A percentile compares a stretch with the other conserved stretches of the same genome.
Evolutionary conservation across 176 grass and related monocot genomes (phyloP).

Genomic region (Saccharum spontaneum): DNA sequence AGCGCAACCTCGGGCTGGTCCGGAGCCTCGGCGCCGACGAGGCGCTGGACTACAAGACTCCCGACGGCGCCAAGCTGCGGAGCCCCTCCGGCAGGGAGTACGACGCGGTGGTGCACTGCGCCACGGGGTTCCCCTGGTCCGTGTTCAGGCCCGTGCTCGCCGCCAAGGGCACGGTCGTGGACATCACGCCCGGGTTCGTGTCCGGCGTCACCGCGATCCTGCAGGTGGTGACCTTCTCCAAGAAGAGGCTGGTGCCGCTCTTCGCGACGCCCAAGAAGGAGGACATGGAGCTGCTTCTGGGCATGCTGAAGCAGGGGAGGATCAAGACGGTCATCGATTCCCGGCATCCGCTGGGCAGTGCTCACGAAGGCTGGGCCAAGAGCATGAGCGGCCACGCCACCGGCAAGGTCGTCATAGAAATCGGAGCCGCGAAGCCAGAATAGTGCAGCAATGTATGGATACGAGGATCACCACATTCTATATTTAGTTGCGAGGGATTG

Average conservation of each 20-base stretch:
- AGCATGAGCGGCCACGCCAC: slow-evolving; percentile 74
- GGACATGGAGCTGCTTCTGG: slow-evolving; percentile 65
- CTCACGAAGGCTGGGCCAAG: slow-evolving; percentile 67
- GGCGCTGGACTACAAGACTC: slow-evolving; percentile 75
- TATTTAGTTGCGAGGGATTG: too few species aligned
- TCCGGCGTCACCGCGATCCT: slow-evolving; percentile 30
- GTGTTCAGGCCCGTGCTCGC: slow-evolving; percentile 51
- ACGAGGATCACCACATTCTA: too few species aligned
- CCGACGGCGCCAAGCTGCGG: slow-evolving; percentile 53
- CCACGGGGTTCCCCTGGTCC: slow-evolving; percentile 50
- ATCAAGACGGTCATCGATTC: slow-evolving; percentile 64
- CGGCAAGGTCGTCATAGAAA: slow-evolving; percentile 76
- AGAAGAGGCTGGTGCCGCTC: slow-evolving; percentile 67
- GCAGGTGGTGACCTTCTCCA: slow-evolving; percentile 61
- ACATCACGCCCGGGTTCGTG: slow-evolving; percentile 48
- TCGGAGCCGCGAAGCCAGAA: slow-evolving; percentile 19
- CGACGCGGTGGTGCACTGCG: slow-evolving; percentile 71
- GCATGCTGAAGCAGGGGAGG: slow-evolving; percentile 53
- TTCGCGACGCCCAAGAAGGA: slow-evolving; percentile 40
- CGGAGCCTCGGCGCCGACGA: slow-evolving; percentile 55
- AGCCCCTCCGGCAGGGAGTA: slow-evolving; percentile 58
- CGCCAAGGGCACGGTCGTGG: slow-evolving; percentile 38
- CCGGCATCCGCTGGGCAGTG: slow-evolving; percentile 41
- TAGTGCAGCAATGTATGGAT: not conserved
- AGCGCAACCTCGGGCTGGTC: slow-evolving; percentile 57